Conservation (phyloP, 1,139 yeast genomes). For the Casaregolazyma suthepensis region DNA sequence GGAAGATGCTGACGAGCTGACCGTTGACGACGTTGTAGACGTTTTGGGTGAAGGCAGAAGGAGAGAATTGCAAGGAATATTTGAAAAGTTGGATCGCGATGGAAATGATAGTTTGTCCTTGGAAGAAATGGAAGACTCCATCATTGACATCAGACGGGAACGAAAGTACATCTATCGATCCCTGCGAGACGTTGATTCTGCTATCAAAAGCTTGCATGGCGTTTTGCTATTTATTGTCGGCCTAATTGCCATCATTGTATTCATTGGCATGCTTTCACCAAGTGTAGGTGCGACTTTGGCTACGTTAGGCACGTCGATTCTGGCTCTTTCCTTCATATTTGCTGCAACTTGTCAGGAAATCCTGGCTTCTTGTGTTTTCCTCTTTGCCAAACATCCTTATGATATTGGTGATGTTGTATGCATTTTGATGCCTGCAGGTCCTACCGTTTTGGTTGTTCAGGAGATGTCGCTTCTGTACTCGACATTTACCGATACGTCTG, state of each 20-base stretch:
- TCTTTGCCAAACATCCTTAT: slow-evolving; percentile 40
- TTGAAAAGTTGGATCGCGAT: slow-evolving; percentile 34
- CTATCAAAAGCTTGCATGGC: slow-evolving; percentile 35
- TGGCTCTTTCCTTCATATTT: slow-evolving; percentile 38
- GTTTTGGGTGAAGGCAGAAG: slow-evolving; percentile 31
- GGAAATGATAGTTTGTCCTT: slow-evolving; percentile 35
- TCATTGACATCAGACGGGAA: slow-evolving; percentile 33
- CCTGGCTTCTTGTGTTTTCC: slow-evolving; percentile 36
- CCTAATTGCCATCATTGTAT: slow-evolving; percentile 33
- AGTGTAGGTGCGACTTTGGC: slow-evolving; percentile 37
- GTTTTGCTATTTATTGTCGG: slow-evolving; percentile 33
- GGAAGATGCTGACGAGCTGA: slow-evolving; percentile 34
- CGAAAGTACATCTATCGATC: slow-evolving; percentile 34
- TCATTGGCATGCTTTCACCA: slow-evolving; percentile 40
- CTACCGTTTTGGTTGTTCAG: slow-evolving; percentile 27
- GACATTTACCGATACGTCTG: slow-evolving; percentile 29
- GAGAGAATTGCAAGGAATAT: slow-evolving; percentile 32
- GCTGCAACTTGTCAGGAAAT: slow-evolving; percentile 37
- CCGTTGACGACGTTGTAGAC: slow-evolving; percentile 34
- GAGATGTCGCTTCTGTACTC: slow-evolving; percentile 36
- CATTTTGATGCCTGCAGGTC: slow-evolving; percentile 22
- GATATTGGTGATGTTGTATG: slow-evolving; percentile 39
- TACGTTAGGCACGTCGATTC: slow-evolving; percentile 37
- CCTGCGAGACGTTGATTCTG: slow-evolving; percentile 37
- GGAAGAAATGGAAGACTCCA: slow-evolving; percentile 34